Base-by-base conservation (phyloP, 2,329 filamentous ascomycete species). In the Nemania serpens region DNA sequence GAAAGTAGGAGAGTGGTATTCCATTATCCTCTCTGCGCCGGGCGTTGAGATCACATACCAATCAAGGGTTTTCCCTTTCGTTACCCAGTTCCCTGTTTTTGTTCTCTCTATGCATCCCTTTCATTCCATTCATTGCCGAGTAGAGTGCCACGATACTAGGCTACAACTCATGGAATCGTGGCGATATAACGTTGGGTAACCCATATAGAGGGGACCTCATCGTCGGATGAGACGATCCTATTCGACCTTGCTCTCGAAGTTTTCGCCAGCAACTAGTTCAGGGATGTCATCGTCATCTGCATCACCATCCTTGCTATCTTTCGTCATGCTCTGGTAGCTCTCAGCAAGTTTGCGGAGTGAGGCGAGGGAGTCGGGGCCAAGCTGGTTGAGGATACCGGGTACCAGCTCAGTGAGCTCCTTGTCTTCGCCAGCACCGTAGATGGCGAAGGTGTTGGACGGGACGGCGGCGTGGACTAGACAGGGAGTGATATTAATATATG, bases 361-460 rank as follows among this genome's bases (percentile, higher is more conserved):
- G 64, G 95, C 95, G 63, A 99, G 91, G 67, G 92, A 97, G 85
- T 99, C 95, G 75, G 95, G 95, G 75, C 95, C 95, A 67, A 99
- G 92, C 85, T 99, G 95, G 90, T 98, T 99, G 68, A 99, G 91
- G 82, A 99, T 99, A 69, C 95, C 95, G 74, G 95, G 95, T 69
- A 99, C 95, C 74, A 99, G 93, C 85, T 99, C 95, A 66, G 95
- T 99, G 71, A 99, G 91, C 84, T 99, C 95, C 88, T 99, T 99
- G 83, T 99, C 95, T 84, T 99, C 95, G 69, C 94, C 95, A 79
- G 92, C 89, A 73, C 95, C 95, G 85, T 98, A 99, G 84, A 99
- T 96, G 82, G 95, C 95, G 80, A 98, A 99, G 79, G 95, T 99
- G 89, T 99, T 99, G 81, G 93, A 88, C 74, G 94, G 93, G 71